Evolutionary conservation across 2,329 filamentous ascomycete species (phyloP).

Genomic region (Talaromyces sp.): DNA sequence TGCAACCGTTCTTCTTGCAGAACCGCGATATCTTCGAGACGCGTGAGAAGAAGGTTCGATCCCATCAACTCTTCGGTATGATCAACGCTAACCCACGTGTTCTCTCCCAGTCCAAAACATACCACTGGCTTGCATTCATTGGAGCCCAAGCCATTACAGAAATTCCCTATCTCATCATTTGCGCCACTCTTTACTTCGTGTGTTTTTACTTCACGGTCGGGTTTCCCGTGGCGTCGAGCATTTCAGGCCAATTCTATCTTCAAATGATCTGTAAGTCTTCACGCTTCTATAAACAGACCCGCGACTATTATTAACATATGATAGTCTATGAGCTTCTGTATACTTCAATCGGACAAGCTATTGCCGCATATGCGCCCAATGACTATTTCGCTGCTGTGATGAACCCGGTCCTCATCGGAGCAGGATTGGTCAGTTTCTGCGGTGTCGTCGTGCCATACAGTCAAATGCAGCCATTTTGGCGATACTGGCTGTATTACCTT

Average conservation of each 20-base stretch:
- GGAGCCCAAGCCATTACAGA: slow-evolving; percentile 55
- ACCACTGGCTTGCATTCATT: slow-evolving; percentile 62
- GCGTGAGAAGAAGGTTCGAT: slow-evolving; percentile 56
- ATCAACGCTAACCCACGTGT: neutral
- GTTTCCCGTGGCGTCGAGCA: slow-evolving; percentile 34
- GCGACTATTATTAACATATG: neutral
- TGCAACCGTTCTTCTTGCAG: slow-evolving; percentile 62
- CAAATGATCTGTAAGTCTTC: slow-evolving; percentile 41
- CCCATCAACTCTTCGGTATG: neutral
- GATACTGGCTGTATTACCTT: slow-evolving; percentile 49
- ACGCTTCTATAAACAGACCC: neutral
- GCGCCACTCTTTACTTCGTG: slow-evolving; percentile 49
- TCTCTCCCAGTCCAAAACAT: slow-evolving; percentile 54
- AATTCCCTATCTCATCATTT: slow-evolving; percentile 50
- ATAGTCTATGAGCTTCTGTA: slow-evolving; percentile 48
- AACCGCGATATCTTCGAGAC: slow-evolving; percentile 61
- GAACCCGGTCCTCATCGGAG: slow-evolving; percentile 59
- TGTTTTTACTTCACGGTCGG: slow-evolving; percentile 65
- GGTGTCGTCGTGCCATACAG: slow-evolving; percentile 44
- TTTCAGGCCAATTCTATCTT: slow-evolving; percentile 43
- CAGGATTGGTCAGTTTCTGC: slow-evolving; percentile 43
- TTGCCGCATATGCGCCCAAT: slow-evolving; percentile 66
- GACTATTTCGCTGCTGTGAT: slow-evolving; percentile 61
- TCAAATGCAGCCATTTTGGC: slow-evolving; percentile 45
- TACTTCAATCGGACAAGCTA: slow-evolving; percentile 47